A percentile compares a stretch with the other conserved stretches of the same genome.
phyloP scores from a whole-genome alignment of 139 green algal species.

The Coccomyxa sp. region DNA sequence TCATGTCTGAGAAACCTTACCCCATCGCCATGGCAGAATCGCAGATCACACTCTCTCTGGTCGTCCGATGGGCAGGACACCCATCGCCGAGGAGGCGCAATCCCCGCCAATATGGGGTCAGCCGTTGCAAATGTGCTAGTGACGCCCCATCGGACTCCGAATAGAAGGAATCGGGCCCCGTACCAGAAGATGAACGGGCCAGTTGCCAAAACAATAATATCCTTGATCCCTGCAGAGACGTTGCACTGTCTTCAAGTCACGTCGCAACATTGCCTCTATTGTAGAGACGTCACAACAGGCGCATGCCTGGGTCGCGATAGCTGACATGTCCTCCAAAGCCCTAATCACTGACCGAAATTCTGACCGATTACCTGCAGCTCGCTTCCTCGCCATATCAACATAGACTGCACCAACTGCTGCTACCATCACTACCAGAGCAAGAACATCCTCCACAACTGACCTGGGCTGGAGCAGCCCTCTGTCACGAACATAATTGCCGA shows the following conservation, averaged over 20 bases:
- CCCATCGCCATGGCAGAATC: neutral
- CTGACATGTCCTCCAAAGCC: neutral
- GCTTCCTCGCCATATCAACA: neutral
- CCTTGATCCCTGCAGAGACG: neutral
- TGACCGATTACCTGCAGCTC: neutral
- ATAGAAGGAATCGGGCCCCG: neutral
- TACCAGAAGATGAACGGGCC: constrained; percentile 8
- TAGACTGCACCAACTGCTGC: neutral
- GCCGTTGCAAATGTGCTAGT: neutral
- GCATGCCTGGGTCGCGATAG: neutral
- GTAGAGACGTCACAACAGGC: neutral
- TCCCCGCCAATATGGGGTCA: neutral
- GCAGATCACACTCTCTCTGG: neutral
- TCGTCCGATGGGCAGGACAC: neutral
- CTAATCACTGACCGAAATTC: neutral
- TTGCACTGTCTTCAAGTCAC: neutral
- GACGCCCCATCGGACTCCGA: constrained; percentile 7
- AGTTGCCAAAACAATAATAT: neutral
- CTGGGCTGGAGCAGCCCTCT: neutral
- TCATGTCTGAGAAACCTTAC: neutral
- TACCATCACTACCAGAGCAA: neutral
- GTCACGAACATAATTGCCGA: neutral
- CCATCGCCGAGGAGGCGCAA: constrained; percentile 3
- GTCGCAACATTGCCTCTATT: neutral
- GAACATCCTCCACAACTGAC: neutral